phyloP scores from a whole-genome alignment of 306 rosid species.

The Vachellia pachyceras region DNA sequence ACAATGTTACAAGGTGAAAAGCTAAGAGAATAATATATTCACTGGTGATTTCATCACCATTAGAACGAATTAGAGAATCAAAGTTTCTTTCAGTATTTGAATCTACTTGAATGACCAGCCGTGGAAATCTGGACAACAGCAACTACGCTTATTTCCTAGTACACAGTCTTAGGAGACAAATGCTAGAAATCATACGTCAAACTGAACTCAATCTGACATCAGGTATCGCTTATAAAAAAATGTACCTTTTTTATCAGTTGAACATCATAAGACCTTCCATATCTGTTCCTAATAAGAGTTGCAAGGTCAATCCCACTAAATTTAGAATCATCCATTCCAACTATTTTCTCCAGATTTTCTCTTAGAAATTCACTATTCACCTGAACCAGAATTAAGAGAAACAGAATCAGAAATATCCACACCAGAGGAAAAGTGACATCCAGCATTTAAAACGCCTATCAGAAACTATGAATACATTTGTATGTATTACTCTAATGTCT shows the following conservation, averaged over 20 bases:
- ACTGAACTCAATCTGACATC: neutral
- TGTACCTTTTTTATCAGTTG: conserved; percentile 90
- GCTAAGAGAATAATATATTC: neutral
- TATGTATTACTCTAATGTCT: neutral
- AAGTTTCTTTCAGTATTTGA: neutral
- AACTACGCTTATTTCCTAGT: conserved; percentile 14
- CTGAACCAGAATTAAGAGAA: conserved; percentile 46
- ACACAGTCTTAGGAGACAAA: neutral
- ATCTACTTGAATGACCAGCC: neutral
- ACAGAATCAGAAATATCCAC: conserved; percentile 23
- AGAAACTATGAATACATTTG: neutral
- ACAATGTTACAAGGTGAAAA: neutral
- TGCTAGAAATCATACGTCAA: neutral
- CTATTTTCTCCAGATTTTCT: conserved; percentile 81
- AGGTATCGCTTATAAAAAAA: conserved; percentile 6
- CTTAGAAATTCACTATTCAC: conserved; percentile 64
- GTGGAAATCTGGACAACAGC: neutral
- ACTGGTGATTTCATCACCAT: conserved; percentile 2
- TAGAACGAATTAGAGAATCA: neutral
- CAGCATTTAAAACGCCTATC: neutral
- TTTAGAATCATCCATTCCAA: conserved; percentile 82
- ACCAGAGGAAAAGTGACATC: conserved; percentile 7
- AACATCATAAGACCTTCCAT: conserved; percentile 94
- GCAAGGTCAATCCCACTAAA: conserved; percentile 96
- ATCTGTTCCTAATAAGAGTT: conserved; percentile 88